Evolutionary conservation across 805 yeast species (phyloP).

Genomic region (Monosporozyma unispora): DNA sequence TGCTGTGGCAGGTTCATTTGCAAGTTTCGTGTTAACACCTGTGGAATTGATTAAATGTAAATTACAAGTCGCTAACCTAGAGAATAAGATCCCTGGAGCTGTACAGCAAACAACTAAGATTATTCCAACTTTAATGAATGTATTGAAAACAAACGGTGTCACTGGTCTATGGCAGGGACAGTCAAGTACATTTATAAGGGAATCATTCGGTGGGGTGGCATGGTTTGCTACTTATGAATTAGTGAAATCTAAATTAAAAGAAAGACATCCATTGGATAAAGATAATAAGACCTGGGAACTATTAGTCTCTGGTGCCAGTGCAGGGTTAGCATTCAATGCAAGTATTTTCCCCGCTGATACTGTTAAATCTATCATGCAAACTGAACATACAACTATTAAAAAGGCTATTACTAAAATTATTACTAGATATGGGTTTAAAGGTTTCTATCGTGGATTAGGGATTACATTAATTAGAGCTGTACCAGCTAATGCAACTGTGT

Average conservation of each 20-base stretch:
- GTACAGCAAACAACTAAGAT: constrained; percentile 19
- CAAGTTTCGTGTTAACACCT: constrained; percentile 81
- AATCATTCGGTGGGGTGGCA: constrained; percentile 81
- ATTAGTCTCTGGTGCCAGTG: constrained; percentile 71
- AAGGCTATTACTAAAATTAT: constrained; percentile 35
- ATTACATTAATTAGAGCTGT: constrained; percentile 73
- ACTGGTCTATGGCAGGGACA: constrained; percentile 84
- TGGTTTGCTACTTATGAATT: constrained; percentile 90
- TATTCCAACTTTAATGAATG: constrained; percentile 32
- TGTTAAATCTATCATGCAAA: constrained; percentile 75
- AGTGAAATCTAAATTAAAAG: constrained; percentile 30
- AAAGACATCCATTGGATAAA: constrained; percentile 14
- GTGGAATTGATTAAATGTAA: constrained; percentile 86
- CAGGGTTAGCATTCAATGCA: constrained; percentile 75
- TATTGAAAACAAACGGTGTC: constrained; percentile 47
- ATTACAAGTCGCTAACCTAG: constrained; percentile 53
- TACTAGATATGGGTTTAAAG: constrained; percentile 52
- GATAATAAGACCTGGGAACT: constrained; percentile 42
- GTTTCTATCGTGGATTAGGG: constrained; percentile 77
- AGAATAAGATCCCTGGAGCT: constrained; percentile 20
- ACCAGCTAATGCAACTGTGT: constrained; percentile 85
- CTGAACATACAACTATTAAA: constrained; percentile 33
- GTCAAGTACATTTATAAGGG: constrained; percentile 69
- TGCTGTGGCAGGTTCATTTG: constrained; percentile 71
- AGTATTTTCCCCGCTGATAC: constrained; percentile 87